Evolutionary conservation across 2,329 filamentous ascomycete genomes (phyloP).

Genomic region (Fusarium compactum): DNA sequence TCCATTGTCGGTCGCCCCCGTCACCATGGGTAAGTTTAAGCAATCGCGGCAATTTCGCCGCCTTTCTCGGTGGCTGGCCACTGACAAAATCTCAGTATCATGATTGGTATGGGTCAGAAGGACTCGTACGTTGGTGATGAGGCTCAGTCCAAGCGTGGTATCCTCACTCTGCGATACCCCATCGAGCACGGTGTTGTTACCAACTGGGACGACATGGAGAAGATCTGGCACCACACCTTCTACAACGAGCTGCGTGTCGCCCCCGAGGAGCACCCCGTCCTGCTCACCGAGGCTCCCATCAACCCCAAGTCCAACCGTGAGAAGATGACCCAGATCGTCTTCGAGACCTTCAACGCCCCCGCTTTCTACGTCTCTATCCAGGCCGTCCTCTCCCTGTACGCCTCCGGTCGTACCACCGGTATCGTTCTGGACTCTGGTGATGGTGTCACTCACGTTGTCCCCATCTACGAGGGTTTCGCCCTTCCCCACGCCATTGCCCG

Average conservation of each 20-base stretch:
- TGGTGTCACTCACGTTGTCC: constrained; percentile 99
- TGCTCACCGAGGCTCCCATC: constrained; percentile 99
- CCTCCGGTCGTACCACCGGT: constrained; percentile 99
- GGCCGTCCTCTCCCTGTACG: constrained; percentile 98
- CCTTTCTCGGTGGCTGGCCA: constrained; percentile 28
- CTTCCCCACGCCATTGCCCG: constrained; percentile 99
- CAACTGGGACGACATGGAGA: constrained; percentile 99
- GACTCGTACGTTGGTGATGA: constrained; percentile 99
- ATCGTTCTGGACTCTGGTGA: constrained; percentile 99
- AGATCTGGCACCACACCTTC: constrained; percentile 99
- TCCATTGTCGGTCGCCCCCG: constrained; percentile 99
- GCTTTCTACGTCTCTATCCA: constrained; percentile 99
- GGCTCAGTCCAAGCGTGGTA: constrained; percentile 99
- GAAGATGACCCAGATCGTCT: constrained; percentile 99
- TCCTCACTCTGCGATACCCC: constrained; percentile 98
- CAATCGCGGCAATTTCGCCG: constrained; percentile 17
- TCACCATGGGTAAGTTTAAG: constrained; percentile 92
- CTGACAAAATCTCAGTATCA: constrained; percentile 77
- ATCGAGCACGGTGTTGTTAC: constrained; percentile 99
- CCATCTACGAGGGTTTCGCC: constrained; percentile 99
- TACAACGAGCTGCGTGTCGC: constrained; percentile 99
- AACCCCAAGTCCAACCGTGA: constrained; percentile 99
- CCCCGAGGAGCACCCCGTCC: constrained; percentile 99
- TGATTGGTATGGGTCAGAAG: constrained; percentile 99
- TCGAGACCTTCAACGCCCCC: constrained; percentile 99